These are phyloP conservation scores for Fusarium nematophilum DNA, from an alignment of 2,329 filamentous ascomycete species.

Conservation along the genomic window DNA sequence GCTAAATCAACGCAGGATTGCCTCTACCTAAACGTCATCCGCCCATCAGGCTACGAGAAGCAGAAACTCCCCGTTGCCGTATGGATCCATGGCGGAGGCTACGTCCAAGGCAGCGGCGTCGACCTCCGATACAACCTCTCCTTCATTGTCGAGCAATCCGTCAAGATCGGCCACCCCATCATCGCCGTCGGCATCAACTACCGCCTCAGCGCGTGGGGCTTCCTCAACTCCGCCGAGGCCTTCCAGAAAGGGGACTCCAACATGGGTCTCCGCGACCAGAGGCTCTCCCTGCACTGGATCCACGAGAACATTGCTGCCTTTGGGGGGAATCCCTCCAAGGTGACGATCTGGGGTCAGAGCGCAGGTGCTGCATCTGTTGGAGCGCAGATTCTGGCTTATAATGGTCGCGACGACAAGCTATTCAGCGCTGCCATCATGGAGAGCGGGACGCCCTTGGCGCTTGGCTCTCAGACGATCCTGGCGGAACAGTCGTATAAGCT, in stretches of 20 bases:
- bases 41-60: constrained; percentile 20
- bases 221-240: constrained; percentile 57
- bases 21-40: constrained; percentile 26
- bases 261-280: constrained; percentile 61
- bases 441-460: constrained; percentile 12
- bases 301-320: constrained; percentile 59
- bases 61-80: constrained; percentile 28
- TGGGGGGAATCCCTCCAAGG: constrained; percentile 56
- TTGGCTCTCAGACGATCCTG: constrained; percentile 6
- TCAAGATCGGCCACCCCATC: constrained; percentile 50
- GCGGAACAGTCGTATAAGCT: constrained; percentile 7
- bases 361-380: constrained; percentile 26
- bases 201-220: constrained; percentile 53
- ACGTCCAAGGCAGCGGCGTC: constrained; percentile 50
- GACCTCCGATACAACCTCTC: constrained; percentile 69
- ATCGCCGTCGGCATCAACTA: constrained; percentile 38
- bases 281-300: constrained; percentile 60
- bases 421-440: constrained; percentile 24
- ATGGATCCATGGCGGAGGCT: constrained; percentile 52
- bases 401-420: constrained; percentile 21
- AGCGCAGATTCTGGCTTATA: constrained; percentile 21
- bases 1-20: constrained; percentile 19
- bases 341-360: constrained; percentile 54
- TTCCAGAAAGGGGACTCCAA: constrained; percentile 57
- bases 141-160: constrained; percentile 61